Base-by-base conservation (phyloP, 2,329 filamentous ascomycete genomes). In the Trichoderma hamatum region DNA sequence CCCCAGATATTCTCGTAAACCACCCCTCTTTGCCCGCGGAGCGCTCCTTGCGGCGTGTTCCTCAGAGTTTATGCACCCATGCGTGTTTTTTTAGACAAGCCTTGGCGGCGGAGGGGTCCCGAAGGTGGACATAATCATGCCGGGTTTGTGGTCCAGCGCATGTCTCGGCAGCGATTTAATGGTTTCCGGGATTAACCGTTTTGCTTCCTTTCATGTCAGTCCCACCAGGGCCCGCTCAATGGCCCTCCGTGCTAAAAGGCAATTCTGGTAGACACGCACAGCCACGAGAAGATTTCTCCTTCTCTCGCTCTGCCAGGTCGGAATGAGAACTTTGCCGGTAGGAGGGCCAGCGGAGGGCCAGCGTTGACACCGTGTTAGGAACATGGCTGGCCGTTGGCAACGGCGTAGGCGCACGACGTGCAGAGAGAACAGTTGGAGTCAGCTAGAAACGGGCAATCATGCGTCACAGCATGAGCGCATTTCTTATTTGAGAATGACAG, bases 361-460 rank as follows among this genome's bases (percentile, higher is more conserved):
- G 30, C 39, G 30, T 46, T 5, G 5, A n/a, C 30, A n/a, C 16
- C 34, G 2, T 26, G 11, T 65, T 32, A 74, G 46, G 71, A 56
- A 58, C 76, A 77, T 24, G 76, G 74, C 65, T 74, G 71, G 14
- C 75, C 74, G 39, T 71, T 74, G 21, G 74, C 65, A 24, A 67
- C 71, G 26, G 74, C 74, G 36, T 68, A 34, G 19, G 75, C 69
- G 65, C 76, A 77, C 19, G 72, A 70, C 19, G 64, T 67, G 70
- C 76, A 77, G 11, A 77, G 70, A 5, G 60, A 69, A 13, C 70
- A 70, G 46, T 75, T 76, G 56, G 75, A 77, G 69, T 77, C 76
- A 10, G 74, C 72, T 16, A 77, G 70, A 52, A 72, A 74, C 4
- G 74, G 74, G 62, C 76, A 77, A 16, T 71, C 49, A 54, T 77